These are phyloP conservation scores for Cucurbita moschata DNA, from an alignment of 306 rosid species.

Conservation along the genomic window DNA sequence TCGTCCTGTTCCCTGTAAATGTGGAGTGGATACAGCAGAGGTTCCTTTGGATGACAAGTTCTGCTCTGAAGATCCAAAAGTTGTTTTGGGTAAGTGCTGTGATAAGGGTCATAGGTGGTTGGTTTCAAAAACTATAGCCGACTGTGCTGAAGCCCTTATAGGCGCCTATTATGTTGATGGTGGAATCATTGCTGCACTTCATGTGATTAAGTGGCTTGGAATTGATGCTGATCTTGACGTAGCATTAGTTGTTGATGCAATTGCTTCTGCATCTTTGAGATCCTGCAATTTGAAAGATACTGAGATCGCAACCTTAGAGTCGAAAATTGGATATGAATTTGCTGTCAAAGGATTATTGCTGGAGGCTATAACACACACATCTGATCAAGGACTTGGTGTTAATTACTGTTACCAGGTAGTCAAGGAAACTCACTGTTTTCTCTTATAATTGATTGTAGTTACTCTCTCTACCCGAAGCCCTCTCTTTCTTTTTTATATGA, in stretches of 20 bases:
- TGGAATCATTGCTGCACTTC: constrained; percentile 63
- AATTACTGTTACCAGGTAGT: constrained; percentile 71
- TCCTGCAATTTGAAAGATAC: constrained; percentile 33
- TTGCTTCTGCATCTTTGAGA: constrained; percentile 44
- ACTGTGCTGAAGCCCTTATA: constrained; percentile 85
- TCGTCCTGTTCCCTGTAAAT: constrained; percentile 46
- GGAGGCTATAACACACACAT: constrained; percentile 72
- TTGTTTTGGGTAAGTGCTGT: constrained; percentile 69
- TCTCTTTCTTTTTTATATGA: background rate
- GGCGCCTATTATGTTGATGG: constrained; percentile 81
- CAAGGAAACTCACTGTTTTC: background rate
- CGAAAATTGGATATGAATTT: constrained; percentile 56
- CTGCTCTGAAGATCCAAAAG: constrained; percentile 51
- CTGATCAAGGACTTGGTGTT: constrained; percentile 41
- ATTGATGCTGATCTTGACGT: constrained; percentile 58
- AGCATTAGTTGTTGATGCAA: constrained; percentile 52
- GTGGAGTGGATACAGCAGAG: constrained; percentile 67
- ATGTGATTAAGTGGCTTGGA: constrained; percentile 73
- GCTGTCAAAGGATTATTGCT: constrained; percentile 65
- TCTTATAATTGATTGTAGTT: background rate
- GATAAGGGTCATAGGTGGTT: constrained; percentile 90
- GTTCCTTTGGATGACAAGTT: constrained; percentile 62
- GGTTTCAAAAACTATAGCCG: constrained; percentile 75
- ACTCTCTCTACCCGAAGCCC: background rate
- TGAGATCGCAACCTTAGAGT: constrained; percentile 51